phyloP scores from a whole-genome alignment of 306 rosid genomes.

The Prunus persica region DNA sequence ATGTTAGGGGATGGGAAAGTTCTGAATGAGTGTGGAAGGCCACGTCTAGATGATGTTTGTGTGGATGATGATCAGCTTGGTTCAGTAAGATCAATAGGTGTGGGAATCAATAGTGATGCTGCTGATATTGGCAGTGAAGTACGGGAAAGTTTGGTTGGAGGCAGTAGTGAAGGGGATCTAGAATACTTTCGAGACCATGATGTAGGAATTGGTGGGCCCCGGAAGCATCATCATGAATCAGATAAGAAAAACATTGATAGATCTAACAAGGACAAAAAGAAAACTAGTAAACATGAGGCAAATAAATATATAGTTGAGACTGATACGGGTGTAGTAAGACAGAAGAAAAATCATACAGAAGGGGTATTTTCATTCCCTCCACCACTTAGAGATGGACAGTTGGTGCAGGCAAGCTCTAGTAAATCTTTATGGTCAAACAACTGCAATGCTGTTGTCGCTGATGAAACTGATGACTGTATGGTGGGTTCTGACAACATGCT shows the following conservation, averaged over 20 bases:
- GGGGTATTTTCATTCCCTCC: conserved; percentile 83
- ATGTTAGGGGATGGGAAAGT: conserved; percentile 71
- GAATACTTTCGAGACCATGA: conserved; percentile 70
- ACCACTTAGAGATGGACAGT: conserved; percentile 60
- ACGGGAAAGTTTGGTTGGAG: conserved; percentile 83
- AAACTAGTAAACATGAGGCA: conserved; percentile 49
- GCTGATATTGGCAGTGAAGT: conserved; percentile 91
- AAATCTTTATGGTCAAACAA: conserved; percentile 60
- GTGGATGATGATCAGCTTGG: conserved; percentile 85
- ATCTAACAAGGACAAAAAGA: conserved; percentile 49
- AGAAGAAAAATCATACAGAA: conserved; percentile 48
- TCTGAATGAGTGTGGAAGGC: conserved; percentile 57
- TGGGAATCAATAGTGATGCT: conserved; percentile 87
- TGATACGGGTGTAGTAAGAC: conserved; percentile 37
- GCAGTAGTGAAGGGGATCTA: conserved; percentile 80
- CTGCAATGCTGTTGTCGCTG: conserved; percentile 39
- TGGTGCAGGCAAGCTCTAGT: conserved; percentile 56
- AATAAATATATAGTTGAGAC: conserved; percentile 61
- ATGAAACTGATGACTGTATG: conserved; percentile 55
- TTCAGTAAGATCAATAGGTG: conserved; percentile 96
- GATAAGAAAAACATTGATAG: conserved; percentile 47
- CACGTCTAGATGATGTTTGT: conserved; percentile 57
- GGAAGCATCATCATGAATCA: conserved; percentile 45
- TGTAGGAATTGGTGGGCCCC: conserved; percentile 50
- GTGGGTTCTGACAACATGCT: conserved; percentile 58